These are phyloP conservation scores for Gaillardinia entomophila DNA, from an alignment of 805 yeast genomes.

Conservation along the genomic window DNA sequence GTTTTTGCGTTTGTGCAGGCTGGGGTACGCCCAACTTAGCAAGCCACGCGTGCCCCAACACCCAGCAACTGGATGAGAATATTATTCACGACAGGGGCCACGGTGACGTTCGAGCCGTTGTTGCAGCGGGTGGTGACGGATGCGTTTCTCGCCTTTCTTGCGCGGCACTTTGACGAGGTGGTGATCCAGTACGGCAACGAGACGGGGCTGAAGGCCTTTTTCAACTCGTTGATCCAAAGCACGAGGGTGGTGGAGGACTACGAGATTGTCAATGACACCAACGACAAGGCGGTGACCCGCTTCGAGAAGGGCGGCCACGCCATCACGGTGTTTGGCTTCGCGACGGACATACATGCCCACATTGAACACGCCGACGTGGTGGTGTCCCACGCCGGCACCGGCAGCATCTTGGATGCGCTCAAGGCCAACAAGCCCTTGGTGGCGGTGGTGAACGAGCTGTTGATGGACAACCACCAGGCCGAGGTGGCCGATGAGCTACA, in stretches of 20 bases:
- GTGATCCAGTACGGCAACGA: constrained; percentile 31
- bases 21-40: no score
- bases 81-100: neutral
- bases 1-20: no score
- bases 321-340: constrained; percentile 22
- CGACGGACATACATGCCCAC: constrained; percentile 21
- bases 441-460: constrained; percentile 60
- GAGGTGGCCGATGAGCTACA: constrained; percentile 52
- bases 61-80: neutral
- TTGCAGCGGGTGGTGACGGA: neutral
- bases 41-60: no score
- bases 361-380: constrained; percentile 52
- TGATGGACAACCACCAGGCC: constrained; percentile 86
- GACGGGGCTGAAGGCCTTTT: constrained; percentile 17
- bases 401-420: constrained; percentile 78
- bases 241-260: constrained; percentile 6
- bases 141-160: neutral
- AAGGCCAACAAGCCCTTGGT: constrained; percentile 52
- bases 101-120: neutral
- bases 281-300: constrained; percentile 10
- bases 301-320: neutral
- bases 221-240: constrained; percentile 13
- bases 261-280: constrained; percentile 6
- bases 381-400: constrained; percentile 88
- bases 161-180: constrained; percentile 3